phyloP scores from a whole-genome alignment of 192 early-diverging fungal genomes.

The Podila horticola region DNA sequence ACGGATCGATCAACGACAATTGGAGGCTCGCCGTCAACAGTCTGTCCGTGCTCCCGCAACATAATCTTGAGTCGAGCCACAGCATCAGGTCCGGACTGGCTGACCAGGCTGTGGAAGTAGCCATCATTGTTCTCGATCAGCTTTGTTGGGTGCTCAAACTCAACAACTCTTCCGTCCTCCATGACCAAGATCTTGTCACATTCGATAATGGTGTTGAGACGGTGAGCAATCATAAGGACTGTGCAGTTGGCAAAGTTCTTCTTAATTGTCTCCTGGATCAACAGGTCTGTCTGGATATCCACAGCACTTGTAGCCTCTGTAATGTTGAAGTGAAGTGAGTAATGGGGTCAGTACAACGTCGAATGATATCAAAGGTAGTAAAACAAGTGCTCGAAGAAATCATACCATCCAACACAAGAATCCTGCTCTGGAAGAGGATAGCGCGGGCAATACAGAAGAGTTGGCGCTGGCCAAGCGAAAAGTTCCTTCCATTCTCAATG shows the following conservation, averaged over 20 bases:
- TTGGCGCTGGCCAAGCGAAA: constrained; percentile 67
- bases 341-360: not conserved
- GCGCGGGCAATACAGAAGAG: constrained; percentile 70
- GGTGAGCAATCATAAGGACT: constrained; percentile 74
- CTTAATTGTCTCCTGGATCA: constrained; percentile 64
- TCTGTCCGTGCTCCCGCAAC: constrained; percentile 44
- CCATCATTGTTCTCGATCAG: constrained; percentile 53
- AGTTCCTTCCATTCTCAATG: constrained; percentile 64
- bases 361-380: not conserved
- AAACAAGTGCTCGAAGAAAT: not conserved
- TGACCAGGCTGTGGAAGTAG: constrained; percentile 51
- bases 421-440: constrained; percentile 58
- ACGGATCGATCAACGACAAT: constrained; percentile 6
- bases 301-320: constrained; percentile 66
- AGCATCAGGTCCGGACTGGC: constrained; percentile 44
- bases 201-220: constrained; percentile 65
- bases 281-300: constrained; percentile 57
- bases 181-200: constrained; percentile 65
- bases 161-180: constrained; percentile 57
- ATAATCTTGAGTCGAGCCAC: constrained; percentile 42
- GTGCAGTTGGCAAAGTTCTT: constrained; percentile 62
- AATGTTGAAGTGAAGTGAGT: not conserved
- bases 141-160: constrained; percentile 52
- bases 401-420: constrained; percentile 76
- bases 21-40: constrained; percentile 21